Conservation (phyloP, 2,329 filamentous ascomycete genomes). For the Fusarium sp. region DNA sequence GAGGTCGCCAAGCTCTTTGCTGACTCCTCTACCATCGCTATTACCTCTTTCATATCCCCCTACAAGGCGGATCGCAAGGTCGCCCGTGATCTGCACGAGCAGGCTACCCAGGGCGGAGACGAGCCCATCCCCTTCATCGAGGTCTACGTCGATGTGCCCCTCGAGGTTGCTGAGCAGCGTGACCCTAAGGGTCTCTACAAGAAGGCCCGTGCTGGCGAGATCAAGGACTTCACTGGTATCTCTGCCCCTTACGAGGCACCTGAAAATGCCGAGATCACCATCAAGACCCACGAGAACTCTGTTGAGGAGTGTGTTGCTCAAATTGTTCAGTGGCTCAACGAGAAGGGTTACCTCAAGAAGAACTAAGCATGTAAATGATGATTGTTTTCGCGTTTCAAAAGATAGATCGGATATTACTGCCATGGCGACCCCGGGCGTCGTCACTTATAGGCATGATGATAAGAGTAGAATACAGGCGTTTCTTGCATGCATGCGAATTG, state of each 20-base stretch:
- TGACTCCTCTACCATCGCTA: conserved; percentile 86
- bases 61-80: conserved; percentile 89
- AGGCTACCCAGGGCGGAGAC: conserved; percentile 66
- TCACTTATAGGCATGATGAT: conserved; percentile 45
- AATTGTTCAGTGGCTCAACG: conserved; percentile 85
- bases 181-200: conserved; percentile 99
- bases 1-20: conserved; percentile 98
- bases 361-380: conserved; percentile 39
- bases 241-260: conserved; percentile 96
- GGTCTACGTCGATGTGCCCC: conserved; percentile 91
- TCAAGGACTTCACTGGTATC: conserved; percentile 97
- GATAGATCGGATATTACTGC: conserved; percentile 50
- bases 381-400: conserved; percentile 32
- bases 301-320: conserved; percentile 91
- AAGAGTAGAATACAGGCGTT: conserved; percentile 52
- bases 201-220: conserved; percentile 93
- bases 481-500: conserved; percentile 44
- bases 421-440: conserved; percentile 43
- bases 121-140: conserved; percentile 90
- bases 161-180: conserved; percentile 93
- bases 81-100: conserved; percentile 84
- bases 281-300: conserved; percentile 84
- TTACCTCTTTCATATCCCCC: conserved; percentile 97
- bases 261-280: conserved; percentile 86
- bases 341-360: conserved; percentile 68